Conservation (phyloP, 202 grass and related monocot species). For the Digitaria exilis region DNA sequence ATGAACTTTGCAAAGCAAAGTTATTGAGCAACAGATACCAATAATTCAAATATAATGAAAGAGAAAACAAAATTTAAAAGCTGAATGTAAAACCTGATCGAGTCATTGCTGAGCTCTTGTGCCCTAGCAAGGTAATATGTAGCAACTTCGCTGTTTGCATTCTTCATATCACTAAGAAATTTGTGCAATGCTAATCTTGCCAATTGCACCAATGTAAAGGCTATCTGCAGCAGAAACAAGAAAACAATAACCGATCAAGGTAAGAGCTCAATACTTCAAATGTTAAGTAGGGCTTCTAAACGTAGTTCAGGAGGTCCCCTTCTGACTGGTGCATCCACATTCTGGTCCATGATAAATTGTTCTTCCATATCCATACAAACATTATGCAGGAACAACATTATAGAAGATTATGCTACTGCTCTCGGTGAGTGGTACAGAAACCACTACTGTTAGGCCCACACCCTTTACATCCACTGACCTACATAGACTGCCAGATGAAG, state of each 20-base stretch:
- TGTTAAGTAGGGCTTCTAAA: conserved; percentile 10
- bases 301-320: background rate
- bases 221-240: conserved; percentile 57
- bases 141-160: conserved; percentile 48
- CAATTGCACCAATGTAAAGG: conserved; percentile 64
- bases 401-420: too few species aligned
- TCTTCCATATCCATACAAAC: background rate
- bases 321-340: background rate
- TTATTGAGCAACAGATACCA: background rate
- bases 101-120: conserved; percentile 60
- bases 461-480: too few species aligned
- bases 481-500: too few species aligned
- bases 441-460: too few species aligned
- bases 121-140: conserved; percentile 51
- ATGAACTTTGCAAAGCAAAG: background rate
- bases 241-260: conserved; percentile 17
- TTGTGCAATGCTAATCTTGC: conserved; percentile 75
- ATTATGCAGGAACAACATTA: too few species aligned
- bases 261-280: background rate
- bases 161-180: conserved; percentile 38
- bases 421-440: too few species aligned
- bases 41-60: conserved; percentile 12
- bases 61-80: background rate
- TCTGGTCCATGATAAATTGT: background rate
- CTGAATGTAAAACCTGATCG: conserved; percentile 65